A percentile compares a stretch with the other conserved stretches of the same genome.
phyloP scores from a whole-genome alignment of 371 early-diverging fungal genomes.

The Mycotypha africana region DNA sequence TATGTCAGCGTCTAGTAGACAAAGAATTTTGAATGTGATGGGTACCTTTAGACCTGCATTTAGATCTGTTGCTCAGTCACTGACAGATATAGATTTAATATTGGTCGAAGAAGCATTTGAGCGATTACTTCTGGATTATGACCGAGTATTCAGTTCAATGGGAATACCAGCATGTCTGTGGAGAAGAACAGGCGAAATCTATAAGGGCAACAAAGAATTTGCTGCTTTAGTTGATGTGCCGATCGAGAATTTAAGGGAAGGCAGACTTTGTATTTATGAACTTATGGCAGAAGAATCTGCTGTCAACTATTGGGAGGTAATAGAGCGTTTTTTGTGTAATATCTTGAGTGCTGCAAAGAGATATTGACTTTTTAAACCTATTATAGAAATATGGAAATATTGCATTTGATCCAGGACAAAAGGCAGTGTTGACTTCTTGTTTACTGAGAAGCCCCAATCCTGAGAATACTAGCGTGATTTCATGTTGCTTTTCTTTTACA shows the following conservation, averaged over 20 bases:
- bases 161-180: conserved; percentile 92
- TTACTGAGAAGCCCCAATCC: conserved; percentile 55
- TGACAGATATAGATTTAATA: conserved; percentile 91
- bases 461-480: conserved; percentile 47
- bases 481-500: conserved; percentile 91
- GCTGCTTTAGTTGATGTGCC: conserved; percentile 82
- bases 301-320: conserved; percentile 81
- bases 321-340: not conserved
- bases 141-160: conserved; percentile 85
- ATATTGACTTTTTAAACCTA: too few relatives aligned
- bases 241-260: conserved; percentile 73
- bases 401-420: conserved; percentile 92
- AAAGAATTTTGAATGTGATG: conserved; percentile 82
- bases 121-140: conserved; percentile 61
- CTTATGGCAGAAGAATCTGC: conserved; percentile 89
- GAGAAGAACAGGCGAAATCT: conserved; percentile 95
- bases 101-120: conserved; percentile 94
- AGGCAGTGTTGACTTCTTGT: conserved; percentile 90
- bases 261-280: conserved; percentile 82
- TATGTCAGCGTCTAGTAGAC: conserved; percentile 70
- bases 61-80: conserved; percentile 75
- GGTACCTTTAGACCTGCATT: conserved; percentile 85
- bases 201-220: conserved; percentile 93
- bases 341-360: not conserved
- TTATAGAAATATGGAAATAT: conserved; percentile 88